Percentiles rank a stretch among this genome's conserved stretches.
These are phyloP conservation scores for Penicillium arizonense DNA, from an alignment of 495 filamentous ascomycete genomes.

Conservation along the genomic window DNA sequence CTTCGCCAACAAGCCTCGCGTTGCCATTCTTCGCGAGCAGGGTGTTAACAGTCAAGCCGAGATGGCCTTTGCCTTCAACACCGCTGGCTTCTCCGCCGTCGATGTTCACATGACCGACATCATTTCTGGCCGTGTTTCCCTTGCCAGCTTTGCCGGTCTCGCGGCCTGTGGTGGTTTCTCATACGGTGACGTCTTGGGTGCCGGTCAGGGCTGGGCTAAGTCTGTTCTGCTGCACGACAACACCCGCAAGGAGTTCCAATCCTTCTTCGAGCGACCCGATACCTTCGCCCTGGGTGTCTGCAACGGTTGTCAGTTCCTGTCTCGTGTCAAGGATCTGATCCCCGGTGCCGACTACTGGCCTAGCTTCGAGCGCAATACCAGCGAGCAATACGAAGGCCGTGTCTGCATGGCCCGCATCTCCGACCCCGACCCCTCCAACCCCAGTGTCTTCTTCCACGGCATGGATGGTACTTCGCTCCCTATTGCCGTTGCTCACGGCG, in stretches of 20 bases:
- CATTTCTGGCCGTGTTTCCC: conserved; percentile 69
- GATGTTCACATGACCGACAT: conserved; percentile 99
- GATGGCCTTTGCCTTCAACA: conserved; percentile 95
- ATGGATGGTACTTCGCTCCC: conserved; percentile 84
- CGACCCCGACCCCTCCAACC: conserved; percentile 52
- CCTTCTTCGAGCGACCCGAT: conserved; percentile 84
- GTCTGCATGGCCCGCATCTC: conserved; percentile 83
- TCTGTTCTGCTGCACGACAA: conserved; percentile 81
- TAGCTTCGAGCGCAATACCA: conserved; percentile 78
- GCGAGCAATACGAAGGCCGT: conserved; percentile 91
- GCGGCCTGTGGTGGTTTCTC: conserved; percentile 97
- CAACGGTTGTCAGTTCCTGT: conserved; percentile 97
- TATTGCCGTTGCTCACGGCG: conserved; percentile 87
- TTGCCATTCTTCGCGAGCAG: conserved; percentile 93
- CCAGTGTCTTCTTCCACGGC: conserved; percentile 88
- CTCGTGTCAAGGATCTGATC: conserved; percentile 77
- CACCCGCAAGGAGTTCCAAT: conserved; percentile 71
- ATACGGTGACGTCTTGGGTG: conserved; percentile 93
- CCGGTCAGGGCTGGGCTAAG: conserved; percentile 95
- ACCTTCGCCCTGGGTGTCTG: conserved; percentile 95
- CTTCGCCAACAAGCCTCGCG: conserved; percentile 72
- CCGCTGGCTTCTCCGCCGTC: conserved; percentile 84
- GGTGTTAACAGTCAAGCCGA: conserved; percentile 94
- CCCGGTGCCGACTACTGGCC: conserved; percentile 87
- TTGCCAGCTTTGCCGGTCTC: conserved; percentile 79